phyloP scores from a whole-genome alignment of 78 protist species.

The Chrysochromulina tobinii region DNA sequence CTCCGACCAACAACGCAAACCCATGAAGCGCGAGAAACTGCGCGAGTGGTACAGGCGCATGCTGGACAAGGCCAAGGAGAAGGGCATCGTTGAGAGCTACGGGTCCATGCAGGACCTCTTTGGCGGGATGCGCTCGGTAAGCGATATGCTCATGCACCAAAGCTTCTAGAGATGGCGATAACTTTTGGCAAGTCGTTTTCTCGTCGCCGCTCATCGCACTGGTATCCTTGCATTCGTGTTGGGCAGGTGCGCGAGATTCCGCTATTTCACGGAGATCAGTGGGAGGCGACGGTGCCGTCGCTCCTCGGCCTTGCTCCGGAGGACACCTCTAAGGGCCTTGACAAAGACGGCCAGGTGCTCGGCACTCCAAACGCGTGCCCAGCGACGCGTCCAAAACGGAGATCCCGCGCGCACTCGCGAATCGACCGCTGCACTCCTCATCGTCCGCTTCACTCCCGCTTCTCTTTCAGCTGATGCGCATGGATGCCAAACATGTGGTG shows the following conservation, averaged over 20 bases:
- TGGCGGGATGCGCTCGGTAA: neutral
- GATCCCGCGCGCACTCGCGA: no score
- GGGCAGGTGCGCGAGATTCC: neutral
- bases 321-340: neutral
- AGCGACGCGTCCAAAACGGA: no score
- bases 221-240: no score
- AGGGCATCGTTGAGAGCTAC: neutral
- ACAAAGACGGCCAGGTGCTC: neutral
- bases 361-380: no score
- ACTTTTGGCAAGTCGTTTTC: no score
- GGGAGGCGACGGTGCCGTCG: neutral
- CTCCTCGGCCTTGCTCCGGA: neutral
- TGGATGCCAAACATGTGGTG: neutral
- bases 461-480: neutral
- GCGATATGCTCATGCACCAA: no score
- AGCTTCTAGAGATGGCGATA: no score
- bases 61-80: slow-evolving; percentile 1
- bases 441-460: no score
- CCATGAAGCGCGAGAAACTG: slow-evolving; percentile 20
- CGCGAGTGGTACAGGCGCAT: slow-evolving; percentile 4
- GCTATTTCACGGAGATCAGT: slow-evolving; percentile 16
- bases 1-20: neutral
- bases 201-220: no score
- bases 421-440: no score
- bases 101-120: neutral